Base-by-base conservation (phyloP, 225 moss, liverwort and hornwort genomes). In the Pseudisothecium myosuroides region DNA sequence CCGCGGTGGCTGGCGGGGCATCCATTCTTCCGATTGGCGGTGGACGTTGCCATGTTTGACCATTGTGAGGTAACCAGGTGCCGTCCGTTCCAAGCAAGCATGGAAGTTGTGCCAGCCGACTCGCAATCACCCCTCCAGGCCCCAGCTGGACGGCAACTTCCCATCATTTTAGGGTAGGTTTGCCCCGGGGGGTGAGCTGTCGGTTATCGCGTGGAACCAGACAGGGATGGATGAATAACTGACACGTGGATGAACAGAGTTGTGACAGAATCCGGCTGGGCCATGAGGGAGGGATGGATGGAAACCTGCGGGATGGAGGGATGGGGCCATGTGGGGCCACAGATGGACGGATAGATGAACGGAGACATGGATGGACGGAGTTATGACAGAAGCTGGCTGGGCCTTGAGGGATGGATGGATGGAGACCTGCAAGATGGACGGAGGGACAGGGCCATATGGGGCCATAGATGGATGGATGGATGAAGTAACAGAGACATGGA, bases 1-100 rank as follows among this genome's bases (percentile, higher is more conserved):
- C 52, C 61, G 71, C 54, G 63, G 50, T 66, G 39, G 79, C 65
- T 80, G 88, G 83, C 82, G 29, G 17, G 85, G 78, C 87, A 92
- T 86, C 88, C 76, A n/a, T n/a, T n/a, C 17, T 26, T 60, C 59
- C 88, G 58, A 91, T 88, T 91, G 91, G 93, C 91, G 93, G 93
- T 91, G 93, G 91, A 82, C 67, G 85, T 68, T 67, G 91, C 91
- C 91, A 83, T 74, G 88, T 93, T 93, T 93, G 93, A 93, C 93
- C 89, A 86, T 20, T 5, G 85, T 10, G 26, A n/a, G 71, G 45
- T 49, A 32, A 84, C 82, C 89, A 93, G 88, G 62, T 90, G 91
- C 92, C 92, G 89, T 92, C 87, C 78, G 52, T 49, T 69, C 68
- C 69, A 91, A 81, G 50, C 74, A 88, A 26, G 91, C 85, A 75